Evolutionary conservation across 1,139 yeast genomes (phyloP), one percentile per base, ranked within the genome.

Genomic region (Candida sp.): DNA sequence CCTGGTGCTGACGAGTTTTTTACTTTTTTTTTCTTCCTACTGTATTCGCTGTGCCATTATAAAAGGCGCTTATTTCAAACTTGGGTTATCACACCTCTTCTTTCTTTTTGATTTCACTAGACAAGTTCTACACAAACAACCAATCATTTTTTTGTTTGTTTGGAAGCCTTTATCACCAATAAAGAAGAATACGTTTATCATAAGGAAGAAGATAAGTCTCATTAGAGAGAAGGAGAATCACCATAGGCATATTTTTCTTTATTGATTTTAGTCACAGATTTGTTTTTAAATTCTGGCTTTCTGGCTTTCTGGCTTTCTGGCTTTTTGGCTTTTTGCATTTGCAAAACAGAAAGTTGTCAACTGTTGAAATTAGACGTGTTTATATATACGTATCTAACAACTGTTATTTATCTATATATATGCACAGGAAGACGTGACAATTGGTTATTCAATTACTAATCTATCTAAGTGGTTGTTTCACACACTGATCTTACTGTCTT

Each of bases 111-210:
- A 28, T 28, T 28, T 7, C 9, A 7, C 31, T 28, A 28, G 17
- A 17, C 9, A 28, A 28, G 31, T 28, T 28, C 9, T 7, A 28
- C 31, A n/a, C 12, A 34, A 12, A n/a, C 38, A 17, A 34, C 12
- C 22, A 7, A 5, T 12, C 25, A 34, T 33, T 11, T n/a, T 33
- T 9, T 22, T 33, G 17, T 38, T 38, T 26, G 42, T 38, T 38
- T 38, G 42, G 30, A 26, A 26, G 17, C 5, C 28, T 38, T 11
- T 9, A 38, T 38, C 22, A 5, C 11, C 42, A 38, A 38, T 38
- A 38, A 38, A 38, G 41, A 38, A 38, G 41, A 38, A 38, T 38
- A 38, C 6, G 41, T 25, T 38, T 38, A 38, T 38, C 12, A 25
- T 23, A 7, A 23, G 28, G 26, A 38, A 38, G 12, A 38, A 38